Evolutionary conservation across 148 eudicot genomes (phyloP).

Genomic region (Drosera capensis): DNA sequence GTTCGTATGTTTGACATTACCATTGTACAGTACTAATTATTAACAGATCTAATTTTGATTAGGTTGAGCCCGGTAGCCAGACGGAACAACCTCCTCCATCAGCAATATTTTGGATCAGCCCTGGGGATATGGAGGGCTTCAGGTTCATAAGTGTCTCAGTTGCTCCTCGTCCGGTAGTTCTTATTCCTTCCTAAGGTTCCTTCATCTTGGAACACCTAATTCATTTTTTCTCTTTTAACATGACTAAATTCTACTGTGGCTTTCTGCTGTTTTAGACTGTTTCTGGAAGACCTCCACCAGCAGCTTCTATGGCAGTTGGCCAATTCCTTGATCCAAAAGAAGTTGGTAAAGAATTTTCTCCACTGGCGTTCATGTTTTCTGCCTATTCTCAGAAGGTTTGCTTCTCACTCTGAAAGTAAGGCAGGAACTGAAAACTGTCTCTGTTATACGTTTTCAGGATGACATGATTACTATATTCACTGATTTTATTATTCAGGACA

Average conservation of each 20-base stretch:
- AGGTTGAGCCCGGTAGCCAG: constrained; percentile 99
- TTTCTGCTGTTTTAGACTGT: constrained; percentile 38
- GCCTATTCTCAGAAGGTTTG: constrained; percentile 42
- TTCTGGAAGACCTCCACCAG: constrained; percentile 98
- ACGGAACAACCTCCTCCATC: constrained; percentile 98
- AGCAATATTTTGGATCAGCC: constrained; percentile 69
- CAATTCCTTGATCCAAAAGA: constrained; percentile 70
- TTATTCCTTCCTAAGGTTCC: neutral
- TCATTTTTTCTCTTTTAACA: neutral
- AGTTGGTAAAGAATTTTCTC: constrained; percentile 36
- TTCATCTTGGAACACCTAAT: constrained; percentile 5
- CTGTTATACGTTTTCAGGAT: no score
- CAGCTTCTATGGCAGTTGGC: constrained; percentile 96
- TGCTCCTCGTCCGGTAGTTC: constrained; percentile 89
- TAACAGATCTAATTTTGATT: constrained; percentile 1
- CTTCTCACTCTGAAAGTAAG: neutral
- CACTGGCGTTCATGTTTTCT: constrained; percentile 42
- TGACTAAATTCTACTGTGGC: neutral
- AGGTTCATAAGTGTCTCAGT: constrained; percentile 87
- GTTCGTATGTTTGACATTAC: neutral
- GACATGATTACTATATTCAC: constrained; percentile 2
- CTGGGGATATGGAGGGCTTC: constrained; percentile 63
- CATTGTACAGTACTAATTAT: neutral
- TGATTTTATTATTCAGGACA: constrained; percentile 37
- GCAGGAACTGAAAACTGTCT: neutral